phyloP scores from a whole-genome alignment of 2,329 filamentous ascomycete genomes.

The Paramyrothecium roridum region DNA sequence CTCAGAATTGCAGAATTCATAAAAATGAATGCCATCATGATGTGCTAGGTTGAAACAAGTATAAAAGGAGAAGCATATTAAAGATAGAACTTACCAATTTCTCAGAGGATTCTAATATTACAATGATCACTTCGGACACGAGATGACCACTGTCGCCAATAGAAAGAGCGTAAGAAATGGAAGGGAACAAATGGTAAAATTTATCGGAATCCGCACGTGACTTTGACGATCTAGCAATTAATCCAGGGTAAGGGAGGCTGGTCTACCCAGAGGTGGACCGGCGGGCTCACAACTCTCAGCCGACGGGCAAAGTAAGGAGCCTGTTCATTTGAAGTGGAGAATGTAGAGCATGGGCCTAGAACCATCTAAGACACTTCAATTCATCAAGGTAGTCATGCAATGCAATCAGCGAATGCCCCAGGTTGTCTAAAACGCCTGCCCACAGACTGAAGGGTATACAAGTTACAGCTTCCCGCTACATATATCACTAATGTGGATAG shows the following conservation, averaged over 20 bases:
- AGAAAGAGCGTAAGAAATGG: background rate
- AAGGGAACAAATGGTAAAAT: background rate
- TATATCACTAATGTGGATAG: background rate
- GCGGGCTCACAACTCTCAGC: too few species aligned
- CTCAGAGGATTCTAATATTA: background rate
- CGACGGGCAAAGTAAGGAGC: too few species aligned
- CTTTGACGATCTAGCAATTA: background rate
- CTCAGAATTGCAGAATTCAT: slow-evolving; percentile 51
- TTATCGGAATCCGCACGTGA: slow-evolving; percentile 11
- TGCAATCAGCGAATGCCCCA: too few species aligned
- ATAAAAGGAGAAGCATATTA: background rate
- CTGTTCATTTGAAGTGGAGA: too few species aligned
- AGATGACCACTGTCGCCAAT: too few species aligned
- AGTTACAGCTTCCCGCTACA: background rate
- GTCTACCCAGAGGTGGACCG: too few species aligned
- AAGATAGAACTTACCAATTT: background rate
- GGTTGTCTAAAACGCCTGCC: background rate
- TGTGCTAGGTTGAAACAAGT: slow-evolving; percentile 1
- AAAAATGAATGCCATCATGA: slow-evolving; percentile 34
- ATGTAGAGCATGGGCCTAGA: too few species aligned
- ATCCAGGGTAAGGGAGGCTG: background rate
- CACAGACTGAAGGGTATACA: background rate
- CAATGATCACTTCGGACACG: too few species aligned
- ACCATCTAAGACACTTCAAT: too few species aligned
- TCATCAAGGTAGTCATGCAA: too few species aligned